Evolutionary conservation across 208 protist genomes (phyloP).

Genomic region (Phytomonas sp.): DNA sequence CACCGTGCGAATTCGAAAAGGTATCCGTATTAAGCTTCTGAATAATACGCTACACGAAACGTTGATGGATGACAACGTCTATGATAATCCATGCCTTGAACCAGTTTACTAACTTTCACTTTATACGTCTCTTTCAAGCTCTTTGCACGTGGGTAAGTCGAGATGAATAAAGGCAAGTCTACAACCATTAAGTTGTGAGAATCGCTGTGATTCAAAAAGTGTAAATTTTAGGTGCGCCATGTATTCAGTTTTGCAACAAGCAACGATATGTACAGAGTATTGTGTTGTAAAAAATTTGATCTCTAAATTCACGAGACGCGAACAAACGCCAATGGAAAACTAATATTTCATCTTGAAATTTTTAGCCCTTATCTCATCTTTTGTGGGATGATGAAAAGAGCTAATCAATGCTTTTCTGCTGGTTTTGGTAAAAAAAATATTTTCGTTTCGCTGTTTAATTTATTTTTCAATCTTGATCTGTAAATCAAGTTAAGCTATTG

Average conservation of each 20-base stretch:
- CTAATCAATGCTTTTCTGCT: not conserved
- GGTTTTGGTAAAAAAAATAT: conserved; percentile 6
- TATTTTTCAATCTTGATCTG: conserved; percentile 5
- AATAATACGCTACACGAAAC: conserved; percentile 51
- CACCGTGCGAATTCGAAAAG: conserved; percentile 47
- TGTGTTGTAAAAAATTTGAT: not conserved
- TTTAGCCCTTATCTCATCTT: not conserved
- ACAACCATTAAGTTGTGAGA: not conserved
- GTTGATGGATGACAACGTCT: conserved; percentile 43
- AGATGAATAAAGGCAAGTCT: not conserved
- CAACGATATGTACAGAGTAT: not conserved
- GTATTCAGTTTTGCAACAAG: conserved; percentile 6
- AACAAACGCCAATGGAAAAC: not conserved
- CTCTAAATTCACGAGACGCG: not conserved
- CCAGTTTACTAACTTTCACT: conserved; percentile 38
- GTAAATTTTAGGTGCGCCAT: not conserved
- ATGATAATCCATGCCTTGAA: conserved; percentile 58
- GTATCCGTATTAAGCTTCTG: conserved; percentile 38
- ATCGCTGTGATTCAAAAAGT: not conserved
- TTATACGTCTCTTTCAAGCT: not conserved
- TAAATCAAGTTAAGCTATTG: not conserved
- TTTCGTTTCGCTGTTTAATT: conserved; percentile 6
- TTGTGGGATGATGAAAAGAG: conserved; percentile 1
- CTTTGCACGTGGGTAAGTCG: not conserved
- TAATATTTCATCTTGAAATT: not conserved